Evolutionary conservation across 2,329 filamentous ascomycete genomes (phyloP).

Genomic region (Xylaria multiplex): DNA sequence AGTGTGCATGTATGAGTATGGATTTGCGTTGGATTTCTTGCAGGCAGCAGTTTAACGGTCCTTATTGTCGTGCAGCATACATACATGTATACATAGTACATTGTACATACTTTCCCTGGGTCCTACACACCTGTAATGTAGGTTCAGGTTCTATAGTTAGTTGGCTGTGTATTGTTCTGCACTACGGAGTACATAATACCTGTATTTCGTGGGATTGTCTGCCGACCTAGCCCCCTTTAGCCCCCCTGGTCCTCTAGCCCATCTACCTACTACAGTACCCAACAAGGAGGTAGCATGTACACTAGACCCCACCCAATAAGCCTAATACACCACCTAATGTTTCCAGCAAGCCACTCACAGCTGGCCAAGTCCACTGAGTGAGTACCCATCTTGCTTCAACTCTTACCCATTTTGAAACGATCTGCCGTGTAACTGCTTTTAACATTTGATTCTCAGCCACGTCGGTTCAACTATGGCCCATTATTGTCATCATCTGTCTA

Average conservation of each 20-base stretch:
- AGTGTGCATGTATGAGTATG: background rate
- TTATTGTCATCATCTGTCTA: conserved; percentile 8
- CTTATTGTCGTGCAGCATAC: background rate
- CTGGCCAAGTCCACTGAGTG: too few species aligned
- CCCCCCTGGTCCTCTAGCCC: too few species aligned
- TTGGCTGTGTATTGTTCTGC: too few species aligned
- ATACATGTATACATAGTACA: background rate
- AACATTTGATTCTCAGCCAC: conserved; percentile 10
- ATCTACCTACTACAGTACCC: too few species aligned
- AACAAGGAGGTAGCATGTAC: too few species aligned
- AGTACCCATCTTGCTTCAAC: conserved; percentile 1
- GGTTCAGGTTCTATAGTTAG: too few species aligned
- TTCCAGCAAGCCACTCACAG: too few species aligned
- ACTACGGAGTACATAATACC: too few species aligned
- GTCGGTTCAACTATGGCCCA: conserved; percentile 1
- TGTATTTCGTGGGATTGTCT: too few species aligned
- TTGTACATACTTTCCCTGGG: too few species aligned
- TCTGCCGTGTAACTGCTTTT: conserved; percentile 8
- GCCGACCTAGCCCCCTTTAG: too few species aligned
- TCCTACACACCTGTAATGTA: too few species aligned
- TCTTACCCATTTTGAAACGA: conserved; percentile 27
- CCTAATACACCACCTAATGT: background rate
- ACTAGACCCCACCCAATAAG: background rate
- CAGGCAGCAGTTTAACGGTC: conserved; percentile 1
- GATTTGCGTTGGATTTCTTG: background rate